Evolutionary conservation across 768 basidiomycete species (phyloP), one percentile per base, ranked within the genome.

Genomic region (Leccinum variicolor): DNA sequence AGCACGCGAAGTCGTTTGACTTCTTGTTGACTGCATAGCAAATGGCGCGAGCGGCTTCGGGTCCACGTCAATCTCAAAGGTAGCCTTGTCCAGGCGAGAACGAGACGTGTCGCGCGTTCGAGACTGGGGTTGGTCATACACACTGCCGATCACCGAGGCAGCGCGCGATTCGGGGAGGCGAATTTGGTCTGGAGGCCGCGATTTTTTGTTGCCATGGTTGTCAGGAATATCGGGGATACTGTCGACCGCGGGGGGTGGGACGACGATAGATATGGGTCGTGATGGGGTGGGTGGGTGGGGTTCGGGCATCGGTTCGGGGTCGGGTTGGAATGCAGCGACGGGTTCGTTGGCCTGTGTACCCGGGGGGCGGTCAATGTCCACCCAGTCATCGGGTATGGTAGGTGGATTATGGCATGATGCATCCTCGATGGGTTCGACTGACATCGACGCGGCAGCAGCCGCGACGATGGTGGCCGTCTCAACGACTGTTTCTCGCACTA

Each of bases 161-260:
- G 71, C 70, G 5, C 71, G 70, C 19, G 72, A 70, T 43, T 60
- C 54, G 14, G 71, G 70, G 17, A 72, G 65, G 17, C 70, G 64
- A 4, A 72, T 54, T 52, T 59, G 57, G 1, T 62, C 64, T 36
- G 70, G 65, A 6, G n/a, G 55, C 17, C 25, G 53, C 23, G 64
- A 55, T 50, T 10, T 10, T 33, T 34, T 56, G 14, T 41, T 36
- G 52, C 6, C 48, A 28, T 26, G 46, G 49, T n/a, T n/a, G 21
- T 72, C 68, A n/a, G 61, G 58, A 8, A 70, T 63, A 21, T 63
- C 50, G 17, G 57, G 56, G 9, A 63, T 59, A 26, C 54, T 14
- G n/a, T 59, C 56, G 0, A 67, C 31, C 11, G 39, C 19, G 0
- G 63, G 61, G 9, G 62, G 60, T 43, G 58, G 59, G 4, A 14